These are phyloP conservation scores for Colletotrichum sidae DNA, from an alignment of 2,329 filamentous ascomycete species.

Conservation along the genomic window DNA sequence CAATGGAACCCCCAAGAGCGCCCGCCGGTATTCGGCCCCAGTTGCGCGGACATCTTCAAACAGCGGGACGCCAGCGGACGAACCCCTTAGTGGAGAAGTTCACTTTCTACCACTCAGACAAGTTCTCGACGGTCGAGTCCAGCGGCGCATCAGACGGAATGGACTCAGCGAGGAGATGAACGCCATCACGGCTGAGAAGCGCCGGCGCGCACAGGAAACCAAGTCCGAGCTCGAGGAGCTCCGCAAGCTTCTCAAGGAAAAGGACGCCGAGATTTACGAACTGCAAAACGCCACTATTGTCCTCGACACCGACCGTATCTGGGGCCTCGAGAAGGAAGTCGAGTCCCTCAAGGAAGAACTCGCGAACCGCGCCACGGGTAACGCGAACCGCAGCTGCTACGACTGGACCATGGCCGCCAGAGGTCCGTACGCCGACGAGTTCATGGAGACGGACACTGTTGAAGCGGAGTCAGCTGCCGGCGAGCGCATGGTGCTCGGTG, in stretches of 20 bases:
- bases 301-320: slow-evolving; percentile 59
- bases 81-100: slow-evolving; percentile 49
- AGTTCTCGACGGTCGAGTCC: slow-evolving; percentile 67
- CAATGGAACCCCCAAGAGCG: slow-evolving; percentile 45
- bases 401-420: slow-evolving; percentile 65
- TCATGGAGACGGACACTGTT: slow-evolving; percentile 53
- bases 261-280: slow-evolving; percentile 65
- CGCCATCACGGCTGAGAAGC: slow-evolving; percentile 60
- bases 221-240: slow-evolving; percentile 62
- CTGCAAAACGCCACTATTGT: slow-evolving; percentile 62
- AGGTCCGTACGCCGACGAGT: slow-evolving; percentile 58
- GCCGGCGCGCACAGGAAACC: slow-evolving; percentile 50
- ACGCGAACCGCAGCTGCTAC: slow-evolving; percentile 44
- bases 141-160: slow-evolving; percentile 67
- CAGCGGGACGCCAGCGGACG: slow-evolving; percentile 39
- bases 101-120: slow-evolving; percentile 64
- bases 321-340: slow-evolving; percentile 55
- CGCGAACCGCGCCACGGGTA: slow-evolving; percentile 39
- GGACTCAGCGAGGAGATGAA: slow-evolving; percentile 70
- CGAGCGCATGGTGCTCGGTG: slow-evolving; percentile 60
- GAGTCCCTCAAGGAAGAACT: slow-evolving; percentile 50
- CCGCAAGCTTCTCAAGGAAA: slow-evolving; percentile 58
- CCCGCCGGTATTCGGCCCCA: slow-evolving; percentile 61
- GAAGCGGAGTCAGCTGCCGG: slow-evolving; percentile 58
- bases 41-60: slow-evolving; percentile 37